A percentile compares a stretch with the other conserved stretches of the same genome.
Evolutionary conservation across 495 filamentous ascomycete genomes (phyloP).

Genomic region (Xylaria scruposa): DNA sequence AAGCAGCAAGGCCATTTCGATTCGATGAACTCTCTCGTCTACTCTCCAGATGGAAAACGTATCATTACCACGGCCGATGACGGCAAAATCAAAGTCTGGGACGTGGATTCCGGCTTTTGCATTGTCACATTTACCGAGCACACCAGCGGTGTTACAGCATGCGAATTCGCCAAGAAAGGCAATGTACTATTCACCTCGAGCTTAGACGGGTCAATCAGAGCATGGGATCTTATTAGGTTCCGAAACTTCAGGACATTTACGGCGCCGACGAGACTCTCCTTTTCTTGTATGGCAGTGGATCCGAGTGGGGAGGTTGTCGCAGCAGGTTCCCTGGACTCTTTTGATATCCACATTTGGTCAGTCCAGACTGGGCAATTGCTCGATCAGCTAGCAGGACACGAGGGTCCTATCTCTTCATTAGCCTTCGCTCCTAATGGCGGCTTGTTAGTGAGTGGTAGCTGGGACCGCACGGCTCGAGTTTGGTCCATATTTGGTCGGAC

Average conservation of each 20-base stretch:
- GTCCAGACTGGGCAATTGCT: constrained; percentile 97
- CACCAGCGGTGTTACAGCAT: constrained; percentile 92
- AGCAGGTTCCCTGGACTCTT: constrained; percentile 92
- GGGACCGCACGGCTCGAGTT: constrained; percentile 92
- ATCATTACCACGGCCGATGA: constrained; percentile 94
- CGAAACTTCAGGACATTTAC: constrained; percentile 97
- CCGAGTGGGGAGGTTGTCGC: constrained; percentile 95
- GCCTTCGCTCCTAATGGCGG: constrained; percentile 87
- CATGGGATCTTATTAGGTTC: constrained; percentile 96
- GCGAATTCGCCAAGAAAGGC: constrained; percentile 91
- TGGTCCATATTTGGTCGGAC: constrained; percentile 95
- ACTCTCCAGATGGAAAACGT: constrained; percentile 91
- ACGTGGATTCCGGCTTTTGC: constrained; percentile 94
- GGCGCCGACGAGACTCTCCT: constrained; percentile 86
- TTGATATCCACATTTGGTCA: constrained; percentile 97
- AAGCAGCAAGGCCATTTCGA: constrained; percentile 98
- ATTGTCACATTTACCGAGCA: constrained; percentile 98
- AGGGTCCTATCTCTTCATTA: constrained; percentile 87
- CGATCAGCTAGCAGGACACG: constrained; percentile 88
- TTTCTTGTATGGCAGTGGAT: constrained; percentile 93
- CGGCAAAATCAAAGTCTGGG: constrained; percentile 98
- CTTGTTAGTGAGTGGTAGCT: constrained; percentile 85
- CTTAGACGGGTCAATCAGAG: constrained; percentile 89
- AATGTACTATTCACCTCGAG: constrained; percentile 95
- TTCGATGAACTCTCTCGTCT: constrained; percentile 90